These are phyloP conservation scores for Russula lepida DNA, from an alignment of 768 basidiomycete species.

Conservation along the genomic window DNA sequence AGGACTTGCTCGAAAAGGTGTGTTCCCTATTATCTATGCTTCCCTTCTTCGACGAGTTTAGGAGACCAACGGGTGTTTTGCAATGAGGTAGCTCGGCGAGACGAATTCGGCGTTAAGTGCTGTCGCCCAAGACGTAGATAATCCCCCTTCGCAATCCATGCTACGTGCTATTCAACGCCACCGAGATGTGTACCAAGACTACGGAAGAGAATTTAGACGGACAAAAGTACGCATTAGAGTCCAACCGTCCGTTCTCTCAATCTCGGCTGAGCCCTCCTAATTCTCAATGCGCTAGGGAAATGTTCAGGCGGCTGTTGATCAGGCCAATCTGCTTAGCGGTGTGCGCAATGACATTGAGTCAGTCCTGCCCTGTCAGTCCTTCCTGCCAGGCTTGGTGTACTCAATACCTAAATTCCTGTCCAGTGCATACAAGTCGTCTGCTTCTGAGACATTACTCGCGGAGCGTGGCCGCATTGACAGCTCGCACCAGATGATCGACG, in stretches of 20 bases:
- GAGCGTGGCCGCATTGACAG: constrained; percentile 88
- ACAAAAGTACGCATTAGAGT: constrained; percentile 54
- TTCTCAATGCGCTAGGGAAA: constrained; percentile 44
- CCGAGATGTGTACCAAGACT: constrained; percentile 82
- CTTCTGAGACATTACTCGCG: constrained; percentile 76
- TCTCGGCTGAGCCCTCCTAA: neutral
- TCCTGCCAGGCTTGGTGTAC: neutral
- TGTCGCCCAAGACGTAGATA: constrained; percentile 58
- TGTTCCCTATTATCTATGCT: constrained; percentile 15
- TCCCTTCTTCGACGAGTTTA: neutral
- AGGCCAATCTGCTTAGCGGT: constrained; percentile 79
- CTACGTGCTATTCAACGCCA: constrained; percentile 86
- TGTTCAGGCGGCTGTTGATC: constrained; percentile 73
- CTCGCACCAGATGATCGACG: constrained; percentile 92
- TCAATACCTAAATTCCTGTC: neutral
- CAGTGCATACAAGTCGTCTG: constrained; percentile 87
- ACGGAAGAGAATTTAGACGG: constrained; percentile 71
- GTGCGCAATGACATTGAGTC: constrained; percentile 97
- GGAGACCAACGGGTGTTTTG: constrained; percentile 17
- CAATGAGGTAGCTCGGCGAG: constrained; percentile 60
- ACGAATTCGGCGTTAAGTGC: constrained; percentile 71
- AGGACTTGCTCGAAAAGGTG: constrained; percentile 82
- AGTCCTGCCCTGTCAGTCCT: constrained; percentile 23
- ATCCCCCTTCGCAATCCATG: constrained; percentile 72
- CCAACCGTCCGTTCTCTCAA: too few species aligned